phyloP scores from a whole-genome alignment of 2,329 filamentous ascomycete genomes.

The Talaromyces sp. region DNA sequence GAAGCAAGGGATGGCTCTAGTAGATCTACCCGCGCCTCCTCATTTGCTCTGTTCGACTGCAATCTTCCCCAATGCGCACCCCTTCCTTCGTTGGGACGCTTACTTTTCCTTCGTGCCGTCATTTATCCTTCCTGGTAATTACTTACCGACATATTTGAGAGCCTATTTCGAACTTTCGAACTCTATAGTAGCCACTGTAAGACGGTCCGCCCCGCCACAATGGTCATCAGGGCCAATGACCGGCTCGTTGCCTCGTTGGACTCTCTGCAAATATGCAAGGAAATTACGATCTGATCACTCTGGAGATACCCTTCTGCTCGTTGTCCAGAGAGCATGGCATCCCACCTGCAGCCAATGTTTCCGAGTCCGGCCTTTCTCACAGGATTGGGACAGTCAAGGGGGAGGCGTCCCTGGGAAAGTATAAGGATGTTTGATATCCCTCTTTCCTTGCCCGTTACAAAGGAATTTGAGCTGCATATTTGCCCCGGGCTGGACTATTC shows the following conservation, averaged over 20 bases:
- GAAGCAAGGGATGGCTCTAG: slow-evolving; percentile 30
- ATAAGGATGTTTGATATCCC: slow-evolving; percentile 17
- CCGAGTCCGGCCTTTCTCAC: slow-evolving; percentile 12
- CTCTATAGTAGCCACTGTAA: not conserved
- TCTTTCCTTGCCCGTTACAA: slow-evolving; percentile 10
- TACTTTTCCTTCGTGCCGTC: not conserved
- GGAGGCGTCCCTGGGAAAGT: slow-evolving; percentile 10
- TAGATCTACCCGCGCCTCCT: slow-evolving; percentile 30
- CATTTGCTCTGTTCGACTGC: slow-evolving; percentile 19
- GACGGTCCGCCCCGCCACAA: slow-evolving; percentile 9
- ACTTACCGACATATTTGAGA: not conserved
- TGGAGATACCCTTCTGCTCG: slow-evolving; percentile 20
- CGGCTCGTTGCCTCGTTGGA: not conserved
- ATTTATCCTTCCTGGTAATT: not conserved
- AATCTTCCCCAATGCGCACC: slow-evolving; percentile 10
- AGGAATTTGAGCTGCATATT: slow-evolving; percentile 18
- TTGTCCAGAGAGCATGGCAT: slow-evolving; percentile 28
- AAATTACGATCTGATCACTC: slow-evolving; percentile 24
- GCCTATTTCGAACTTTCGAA: not conserved
- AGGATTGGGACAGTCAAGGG: slow-evolving; percentile 15
- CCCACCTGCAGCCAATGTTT: slow-evolving; percentile 28
- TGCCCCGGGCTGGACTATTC: slow-evolving; percentile 12
- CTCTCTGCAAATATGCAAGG: slow-evolving; percentile 39
- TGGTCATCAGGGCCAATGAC: slow-evolving; percentile 13
- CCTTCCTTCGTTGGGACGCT: slow-evolving; percentile 17